Percentiles rank a stretch among this genome's conserved stretches.
These are phyloP conservation scores for Zanthoxylum bungeanum DNA, from an alignment of 345 rosid species.

Conservation along the genomic window DNA sequence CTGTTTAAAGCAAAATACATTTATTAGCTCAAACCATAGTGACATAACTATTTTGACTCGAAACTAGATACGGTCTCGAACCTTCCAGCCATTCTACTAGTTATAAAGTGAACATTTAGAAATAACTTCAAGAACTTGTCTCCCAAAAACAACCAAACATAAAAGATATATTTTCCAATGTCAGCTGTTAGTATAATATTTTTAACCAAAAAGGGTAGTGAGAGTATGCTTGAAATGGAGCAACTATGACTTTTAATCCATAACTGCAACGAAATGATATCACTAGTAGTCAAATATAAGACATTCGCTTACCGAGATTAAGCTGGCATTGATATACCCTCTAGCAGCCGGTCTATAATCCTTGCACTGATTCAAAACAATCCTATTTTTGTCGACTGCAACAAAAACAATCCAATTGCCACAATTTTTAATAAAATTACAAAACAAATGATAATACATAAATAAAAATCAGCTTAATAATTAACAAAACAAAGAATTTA, in stretches of 20 bases:
- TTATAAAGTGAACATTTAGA: not conserved
- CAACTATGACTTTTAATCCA: too few species aligned
- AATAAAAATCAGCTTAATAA: not conserved
- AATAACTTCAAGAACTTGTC: too few species aligned
- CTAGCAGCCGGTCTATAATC: conserved; percentile 55
- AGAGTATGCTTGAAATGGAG: too few species aligned
- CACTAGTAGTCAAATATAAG: too few species aligned
- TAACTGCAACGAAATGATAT: too few species aligned
- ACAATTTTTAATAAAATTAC: too few species aligned
- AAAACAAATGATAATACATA: not conserved
- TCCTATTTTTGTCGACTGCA: conserved; percentile 68
- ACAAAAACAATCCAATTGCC: not conserved
- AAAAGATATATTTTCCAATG: too few species aligned
- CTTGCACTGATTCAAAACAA: conserved; percentile 67
- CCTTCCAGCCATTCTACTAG: not conserved
- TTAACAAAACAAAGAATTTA: conserved; percentile 12
- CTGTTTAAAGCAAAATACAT: not conserved
- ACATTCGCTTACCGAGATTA: conserved; percentile 47
- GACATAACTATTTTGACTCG: not conserved
- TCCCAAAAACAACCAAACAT: too few species aligned
- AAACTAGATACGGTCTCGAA: not conserved
- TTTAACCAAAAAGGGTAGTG: too few species aligned
- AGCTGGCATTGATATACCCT: conserved; percentile 90
- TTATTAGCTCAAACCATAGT: not conserved
- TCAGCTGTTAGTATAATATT: too few species aligned